Evolutionary conservation across 139 green algal species (phyloP).

Genomic region (Mesotaenium endlicherianum): DNA sequence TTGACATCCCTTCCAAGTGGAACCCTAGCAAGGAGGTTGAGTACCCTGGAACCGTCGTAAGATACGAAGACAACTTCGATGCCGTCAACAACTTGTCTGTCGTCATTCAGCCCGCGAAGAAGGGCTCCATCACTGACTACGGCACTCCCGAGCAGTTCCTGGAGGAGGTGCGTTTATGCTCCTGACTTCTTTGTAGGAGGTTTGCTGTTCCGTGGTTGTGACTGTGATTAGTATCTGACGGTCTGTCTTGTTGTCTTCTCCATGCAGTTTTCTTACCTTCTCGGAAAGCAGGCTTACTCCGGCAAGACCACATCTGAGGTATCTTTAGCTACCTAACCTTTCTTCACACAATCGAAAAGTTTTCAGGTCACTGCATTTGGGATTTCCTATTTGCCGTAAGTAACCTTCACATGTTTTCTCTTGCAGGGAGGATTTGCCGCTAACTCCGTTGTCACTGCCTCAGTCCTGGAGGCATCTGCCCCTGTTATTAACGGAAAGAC

Average conservation of each 20-base stretch:
- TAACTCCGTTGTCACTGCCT: conserved; percentile 77
- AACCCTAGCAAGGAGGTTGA: conserved; percentile 93
- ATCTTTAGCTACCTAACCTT: too few species aligned
- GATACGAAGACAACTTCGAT: conserved; percentile 92
- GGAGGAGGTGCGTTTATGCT: conserved; percentile 26
- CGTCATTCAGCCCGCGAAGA: conserved; percentile 62
- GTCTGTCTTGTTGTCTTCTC: not conserved
- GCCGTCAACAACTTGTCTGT: conserved; percentile 85
- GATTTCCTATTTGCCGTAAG: not conserved
- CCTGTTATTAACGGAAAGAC: conserved; percentile 91
- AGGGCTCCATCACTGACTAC: conserved; percentile 78
- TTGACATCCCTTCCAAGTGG: conserved; percentile 93
- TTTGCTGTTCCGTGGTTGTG: not conserved
- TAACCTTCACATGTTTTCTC: not conserved
- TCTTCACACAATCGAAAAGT: too few species aligned
- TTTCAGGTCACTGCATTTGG: too few species aligned
- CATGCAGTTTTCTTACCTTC: conserved; percentile 40
- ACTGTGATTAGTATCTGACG: not conserved
- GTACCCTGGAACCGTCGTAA: conserved; percentile 64
- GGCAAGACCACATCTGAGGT: conserved; percentile 74
- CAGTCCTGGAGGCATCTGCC: conserved; percentile 76
- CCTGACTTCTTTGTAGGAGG: conserved; percentile 12
- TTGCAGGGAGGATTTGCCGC: conserved; percentile 82
- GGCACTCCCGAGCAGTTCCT: conserved; percentile 88
- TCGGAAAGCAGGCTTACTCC: conserved; percentile 38